Evolutionary conservation across 495 filamentous ascomycete species (phyloP), one percentile per base, ranked within the genome.

Genomic region (Podospora anserina): DNA sequence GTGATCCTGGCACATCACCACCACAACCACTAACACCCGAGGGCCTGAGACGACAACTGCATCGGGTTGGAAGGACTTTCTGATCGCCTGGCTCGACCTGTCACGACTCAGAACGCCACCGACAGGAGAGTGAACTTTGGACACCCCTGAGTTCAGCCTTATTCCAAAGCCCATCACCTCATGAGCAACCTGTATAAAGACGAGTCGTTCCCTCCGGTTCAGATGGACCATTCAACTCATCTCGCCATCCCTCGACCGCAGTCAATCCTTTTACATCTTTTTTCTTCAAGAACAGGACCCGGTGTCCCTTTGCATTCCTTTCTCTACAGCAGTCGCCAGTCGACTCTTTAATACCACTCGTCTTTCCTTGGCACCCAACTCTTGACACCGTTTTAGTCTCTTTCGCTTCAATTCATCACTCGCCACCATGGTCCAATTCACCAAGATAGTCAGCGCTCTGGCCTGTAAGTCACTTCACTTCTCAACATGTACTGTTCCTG

Each of bases 401-500:
- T 23, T 23, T 23, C 23, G 30, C 30, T 32, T 32, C 6, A 5
- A 16, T 66, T 23, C 15, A 55, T 63, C 54, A 53, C 53, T 39
- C 66, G 55, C 26, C 49, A 72, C 56, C 26, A 77, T 77, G 75
- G 75, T 77, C 53, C 69, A 72, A 11, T 56, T 75, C 62, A 67
- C 71, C 16, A 55, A 64, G 32, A 15, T 75, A 13, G 1, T 72
- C 55, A 62, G 66, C 66, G 66, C 69, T n/a, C 23, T 77, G 5
- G 75, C 72, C 56, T 32, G 70, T 69, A 60, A 69, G 70, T 68
- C 7, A n/a, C 2, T 6, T 11, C 16, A 30, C 16, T 26, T 27
- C n/a, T 9, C 6, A n/a, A 2, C 4, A 28, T 13, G 13, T 4
- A 13, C 13, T 11, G 5, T 16, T 2, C 34, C 1, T 15, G 16